Evolutionary conservation across 1,284 basidiomycete species (phyloP), one percentile per base, ranked within the genome.

Genomic region (Leccinum subrobustum): DNA sequence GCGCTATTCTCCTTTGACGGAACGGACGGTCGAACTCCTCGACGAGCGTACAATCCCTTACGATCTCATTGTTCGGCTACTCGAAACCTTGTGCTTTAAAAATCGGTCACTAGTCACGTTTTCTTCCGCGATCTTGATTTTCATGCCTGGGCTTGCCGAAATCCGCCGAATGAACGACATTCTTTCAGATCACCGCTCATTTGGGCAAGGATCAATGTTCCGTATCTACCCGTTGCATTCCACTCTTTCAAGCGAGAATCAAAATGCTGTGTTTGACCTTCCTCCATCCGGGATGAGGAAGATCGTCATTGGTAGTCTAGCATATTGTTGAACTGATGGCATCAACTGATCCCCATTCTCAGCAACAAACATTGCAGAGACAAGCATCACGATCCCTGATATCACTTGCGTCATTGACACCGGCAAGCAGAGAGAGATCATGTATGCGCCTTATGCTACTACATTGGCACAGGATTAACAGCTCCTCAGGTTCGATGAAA

Each of bases 361-460:
- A 84, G 83, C 83, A 2, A 84, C 83, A 11, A 85, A 87, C 66
- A 84, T 86, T 59, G 83, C 92, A 31, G 94, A 97, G 73, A 97
- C 94, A 14, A 97, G 96, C 73, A 92, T 99, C 62, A 99, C 96
- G 0, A 98, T 99, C 61, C 96, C 96, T 4, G 97, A 99, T 70
- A 93, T 98, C 60, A 98, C 96, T 3, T 96, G 95, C 68, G 97
- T 99, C 14, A 96, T 99, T 60, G 97, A 99, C 73, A 87, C 89
- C 0, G 97, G 97, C 54, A 96, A 95, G 72, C 96, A 99, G 72
- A 84, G 92, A 64, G 90, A 95, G 77, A 96, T 96, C 90, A 85
- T 91, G 89, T 91, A 65, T 31, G 6, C 9, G 5, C 11, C 9
- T 39, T 33, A 7, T 27, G 33, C 35, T 54, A 20, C 59, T 54